A percentile compares a stretch with the other conserved stretches of the same genome.
Conservation (phyloP, 164 flowering plant genomes). For the Sedum album region DNA sequence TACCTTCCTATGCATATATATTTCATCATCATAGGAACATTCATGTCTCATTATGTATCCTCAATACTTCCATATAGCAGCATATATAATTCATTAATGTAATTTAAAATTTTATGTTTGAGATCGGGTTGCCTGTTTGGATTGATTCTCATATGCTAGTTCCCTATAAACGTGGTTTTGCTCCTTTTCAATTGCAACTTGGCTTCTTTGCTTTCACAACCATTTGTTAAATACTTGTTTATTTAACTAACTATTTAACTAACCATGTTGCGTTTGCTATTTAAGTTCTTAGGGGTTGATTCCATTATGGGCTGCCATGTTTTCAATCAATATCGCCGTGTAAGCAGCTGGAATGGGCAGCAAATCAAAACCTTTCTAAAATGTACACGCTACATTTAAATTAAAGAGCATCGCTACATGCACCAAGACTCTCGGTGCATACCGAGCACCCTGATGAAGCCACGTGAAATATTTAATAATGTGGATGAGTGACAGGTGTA, state of each 20-base stretch:
- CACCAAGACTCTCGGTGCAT: too few relatives aligned
- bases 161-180: neutral
- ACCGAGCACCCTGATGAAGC: too few relatives aligned
- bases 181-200: neutral
- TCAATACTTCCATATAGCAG: neutral
- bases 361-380: neutral
- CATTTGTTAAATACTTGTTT: neutral
- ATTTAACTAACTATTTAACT: neutral
- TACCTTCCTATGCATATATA: too few relatives aligned
- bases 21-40: too few relatives aligned
- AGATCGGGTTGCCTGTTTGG: neutral
- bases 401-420: too few relatives aligned
- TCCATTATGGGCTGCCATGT: neutral
- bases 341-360: neutral
- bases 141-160: neutral
- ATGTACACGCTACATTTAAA: too few relatives aligned
- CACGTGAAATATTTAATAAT: too few relatives aligned
- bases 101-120: neutral
- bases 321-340: neutral
- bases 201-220: neutral
- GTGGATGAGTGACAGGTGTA: too few relatives aligned
- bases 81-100: neutral
- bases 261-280: neutral
- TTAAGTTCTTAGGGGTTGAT: neutral
- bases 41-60: neutral